Evolutionary conservation across 768 basidiomycete species (phyloP).

Genomic region (Collybia nuda): DNA sequence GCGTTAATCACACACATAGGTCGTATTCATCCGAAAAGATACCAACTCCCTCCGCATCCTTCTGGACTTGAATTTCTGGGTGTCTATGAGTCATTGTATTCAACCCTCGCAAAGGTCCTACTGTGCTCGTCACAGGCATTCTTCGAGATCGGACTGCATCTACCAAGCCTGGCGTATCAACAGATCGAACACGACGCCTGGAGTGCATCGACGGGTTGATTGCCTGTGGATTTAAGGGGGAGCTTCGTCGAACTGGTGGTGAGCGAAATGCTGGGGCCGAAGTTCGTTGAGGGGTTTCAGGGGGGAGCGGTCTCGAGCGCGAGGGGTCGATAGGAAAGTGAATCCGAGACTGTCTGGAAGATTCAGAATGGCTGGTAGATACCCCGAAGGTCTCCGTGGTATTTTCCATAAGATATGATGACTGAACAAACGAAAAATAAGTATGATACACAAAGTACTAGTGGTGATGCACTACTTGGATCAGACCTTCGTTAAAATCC

Average conservation of each 20-base stretch:
- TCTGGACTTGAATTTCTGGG: constrained; percentile 4
- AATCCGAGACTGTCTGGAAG: constrained; percentile 15
- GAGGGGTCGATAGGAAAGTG: constrained; percentile 16
- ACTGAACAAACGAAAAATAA: no score
- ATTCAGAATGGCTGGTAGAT: constrained; percentile 9
- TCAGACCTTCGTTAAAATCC: no score
- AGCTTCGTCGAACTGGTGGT: constrained; percentile 10
- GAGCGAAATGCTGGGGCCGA: constrained; percentile 1
- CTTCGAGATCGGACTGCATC: constrained; percentile 6
- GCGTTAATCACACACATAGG: constrained; percentile 51
- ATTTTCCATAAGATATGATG: not conserved
- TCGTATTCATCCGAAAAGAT: constrained; percentile 78
- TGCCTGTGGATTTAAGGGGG: constrained; percentile 10
- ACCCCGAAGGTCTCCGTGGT: not conserved
- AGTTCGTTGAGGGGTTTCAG: constrained; percentile 4
- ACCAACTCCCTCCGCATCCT: constrained; percentile 9
- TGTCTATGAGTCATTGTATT: constrained; percentile 3
- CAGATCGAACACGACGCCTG: constrained; percentile 15
- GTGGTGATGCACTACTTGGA: no score
- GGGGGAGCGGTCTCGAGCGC: constrained; percentile 3
- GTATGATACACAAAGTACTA: no score
- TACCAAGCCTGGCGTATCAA: constrained; percentile 9
- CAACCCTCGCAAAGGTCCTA: constrained; percentile 11
- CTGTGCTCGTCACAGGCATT: constrained; percentile 3
- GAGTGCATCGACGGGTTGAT: constrained; percentile 5